Conservation (phyloP, 495 filamentous ascomycete genomes). For the Neurospora discreta region DNA sequence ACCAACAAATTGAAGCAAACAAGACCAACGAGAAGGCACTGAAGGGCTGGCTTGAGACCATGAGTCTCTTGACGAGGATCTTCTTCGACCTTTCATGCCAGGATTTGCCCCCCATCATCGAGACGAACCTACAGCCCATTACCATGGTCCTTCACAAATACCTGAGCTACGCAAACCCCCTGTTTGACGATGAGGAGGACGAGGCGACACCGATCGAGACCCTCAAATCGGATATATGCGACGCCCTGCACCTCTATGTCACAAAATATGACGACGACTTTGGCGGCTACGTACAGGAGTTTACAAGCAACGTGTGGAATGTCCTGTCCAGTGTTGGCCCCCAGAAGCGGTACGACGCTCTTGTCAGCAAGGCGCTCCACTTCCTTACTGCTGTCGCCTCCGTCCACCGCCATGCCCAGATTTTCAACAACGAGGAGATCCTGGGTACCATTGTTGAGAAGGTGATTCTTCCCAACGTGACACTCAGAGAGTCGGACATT, state of each 20-base stretch:
- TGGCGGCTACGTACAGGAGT: slow-evolving; percentile 59
- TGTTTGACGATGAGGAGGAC: slow-evolving; percentile 72
- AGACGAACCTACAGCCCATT: slow-evolving; percentile 68
- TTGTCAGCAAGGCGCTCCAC: slow-evolving; percentile 88
- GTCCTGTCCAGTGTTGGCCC: slow-evolving; percentile 76
- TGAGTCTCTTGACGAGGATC: slow-evolving; percentile 80
- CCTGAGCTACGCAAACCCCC: slow-evolving; percentile 72
- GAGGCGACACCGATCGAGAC: slow-evolving; percentile 76
- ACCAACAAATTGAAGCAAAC: slow-evolving; percentile 64
- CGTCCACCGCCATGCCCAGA: slow-evolving; percentile 61
- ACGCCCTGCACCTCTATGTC: slow-evolving; percentile 72
- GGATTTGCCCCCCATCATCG: slow-evolving; percentile 87
- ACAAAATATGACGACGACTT: slow-evolving; percentile 95
- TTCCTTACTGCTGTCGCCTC: slow-evolving; percentile 85
- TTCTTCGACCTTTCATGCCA: slow-evolving; percentile 95
- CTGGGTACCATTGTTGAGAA: slow-evolving; percentile 82
- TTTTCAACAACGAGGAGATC: slow-evolving; percentile 70
- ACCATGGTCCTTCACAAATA: slow-evolving; percentile 81
- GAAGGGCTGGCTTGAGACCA: slow-evolving; percentile 62
- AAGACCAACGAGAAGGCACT: slow-evolving; percentile 61
- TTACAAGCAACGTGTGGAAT: slow-evolving; percentile 82
- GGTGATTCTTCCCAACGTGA: slow-evolving; percentile 87
- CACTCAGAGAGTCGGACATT: slow-evolving; percentile 80
- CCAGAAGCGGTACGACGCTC: slow-evolving; percentile 84
- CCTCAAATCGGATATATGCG: slow-evolving; percentile 86